These are phyloP conservation scores for Flaveria robusta DNA, from an alignment of 129 eudicot species.

Conservation along the genomic window DNA sequence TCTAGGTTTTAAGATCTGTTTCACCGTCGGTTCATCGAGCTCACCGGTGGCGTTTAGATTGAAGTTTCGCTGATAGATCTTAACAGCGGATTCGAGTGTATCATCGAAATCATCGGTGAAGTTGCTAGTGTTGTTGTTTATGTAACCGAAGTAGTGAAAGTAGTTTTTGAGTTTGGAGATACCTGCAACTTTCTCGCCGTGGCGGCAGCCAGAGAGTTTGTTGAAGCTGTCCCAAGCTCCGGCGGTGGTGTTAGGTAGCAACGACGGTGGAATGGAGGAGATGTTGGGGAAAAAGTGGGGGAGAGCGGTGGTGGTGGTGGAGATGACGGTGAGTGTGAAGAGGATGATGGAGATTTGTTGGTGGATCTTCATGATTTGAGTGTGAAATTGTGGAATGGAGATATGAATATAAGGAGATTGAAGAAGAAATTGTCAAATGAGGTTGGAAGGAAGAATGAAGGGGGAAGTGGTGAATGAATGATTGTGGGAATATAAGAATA, in stretches of 20 bases:
- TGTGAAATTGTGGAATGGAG: constrained; percentile 6
- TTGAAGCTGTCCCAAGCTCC: constrained; percentile 55
- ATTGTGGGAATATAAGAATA: too few relatives aligned
- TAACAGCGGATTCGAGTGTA: constrained; percentile 36
- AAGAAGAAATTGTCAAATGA: constrained; percentile 17
- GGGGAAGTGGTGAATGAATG: not conserved
- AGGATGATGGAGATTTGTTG: not conserved
- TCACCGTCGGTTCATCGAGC: constrained; percentile 52
- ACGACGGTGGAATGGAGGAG: constrained; percentile 54
- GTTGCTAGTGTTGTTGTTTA: constrained; percentile 13
- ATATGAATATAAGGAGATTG: constrained; percentile 16
- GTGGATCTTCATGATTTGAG: constrained; percentile 2
- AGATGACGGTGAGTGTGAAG: not conserved
- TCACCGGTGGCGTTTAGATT: constrained; percentile 58
- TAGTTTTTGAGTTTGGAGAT: constrained; percentile 54
- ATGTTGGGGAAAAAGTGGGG: constrained; percentile 76
- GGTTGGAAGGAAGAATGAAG: not conserved
- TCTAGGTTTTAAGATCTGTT: constrained; percentile 49
- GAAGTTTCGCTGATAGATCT: constrained; percentile 57
- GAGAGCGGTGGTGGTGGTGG: constrained; percentile 29
- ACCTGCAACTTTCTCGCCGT: constrained; percentile 46
- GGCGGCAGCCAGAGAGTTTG: constrained; percentile 51
- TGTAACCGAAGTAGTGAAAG: constrained; percentile 59
- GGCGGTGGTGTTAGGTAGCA: constrained; percentile 41
- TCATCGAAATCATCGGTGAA: constrained; percentile 49